Percentiles rank a stretch among this genome's conserved stretches.
Conservation (phyloP, 495 filamentous ascomycete species). For the Hypoxylon fragiforme region DNA sequence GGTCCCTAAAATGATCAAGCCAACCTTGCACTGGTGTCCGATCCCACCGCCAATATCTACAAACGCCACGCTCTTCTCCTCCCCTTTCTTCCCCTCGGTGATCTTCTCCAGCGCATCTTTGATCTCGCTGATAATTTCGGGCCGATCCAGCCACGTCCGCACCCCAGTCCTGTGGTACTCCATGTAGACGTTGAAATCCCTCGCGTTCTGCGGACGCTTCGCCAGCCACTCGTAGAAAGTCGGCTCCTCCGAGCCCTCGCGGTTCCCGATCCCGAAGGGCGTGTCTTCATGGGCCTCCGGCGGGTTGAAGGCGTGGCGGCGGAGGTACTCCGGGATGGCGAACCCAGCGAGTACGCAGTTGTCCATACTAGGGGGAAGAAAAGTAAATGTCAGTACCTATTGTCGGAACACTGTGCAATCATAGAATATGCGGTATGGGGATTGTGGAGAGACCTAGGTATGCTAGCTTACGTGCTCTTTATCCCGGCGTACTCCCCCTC, state of each 20-base stretch:
- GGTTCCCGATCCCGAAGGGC: slow-evolving; percentile 21
- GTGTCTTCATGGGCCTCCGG: slow-evolving; percentile 17
- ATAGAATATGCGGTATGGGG: too few species aligned
- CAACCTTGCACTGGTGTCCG: slow-evolving; percentile 54
- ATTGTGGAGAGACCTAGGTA: background rate
- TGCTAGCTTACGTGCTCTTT: slow-evolving; percentile 13
- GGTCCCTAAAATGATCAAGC: background rate
- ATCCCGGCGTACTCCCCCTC: slow-evolving; percentile 20
- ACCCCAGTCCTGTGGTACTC: slow-evolving; percentile 19
- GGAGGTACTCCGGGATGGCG: slow-evolving; percentile 18
- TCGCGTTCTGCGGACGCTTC: slow-evolving; percentile 22
- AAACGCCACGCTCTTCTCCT: slow-evolving; percentile 37
- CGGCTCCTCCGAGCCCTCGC: slow-evolving; percentile 10
- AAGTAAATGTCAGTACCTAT: background rate
- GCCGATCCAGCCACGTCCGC: slow-evolving; percentile 20
- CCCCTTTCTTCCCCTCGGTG: slow-evolving; percentile 1
- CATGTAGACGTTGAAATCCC: slow-evolving; percentile 25
- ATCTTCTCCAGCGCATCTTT: slow-evolving; percentile 17
- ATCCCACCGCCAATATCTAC: slow-evolving; percentile 60
- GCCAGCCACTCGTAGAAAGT: slow-evolving; percentile 29
- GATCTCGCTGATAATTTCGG: slow-evolving; percentile 18
- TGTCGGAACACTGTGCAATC: too few species aligned
- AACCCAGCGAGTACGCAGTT: slow-evolving; percentile 13
- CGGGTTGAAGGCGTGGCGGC: slow-evolving; percentile 8
- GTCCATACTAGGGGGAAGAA: slow-evolving; percentile 8